Conservation (phyloP, 129 eudicot species). For the Centrapalus pauciflorus region DNA sequence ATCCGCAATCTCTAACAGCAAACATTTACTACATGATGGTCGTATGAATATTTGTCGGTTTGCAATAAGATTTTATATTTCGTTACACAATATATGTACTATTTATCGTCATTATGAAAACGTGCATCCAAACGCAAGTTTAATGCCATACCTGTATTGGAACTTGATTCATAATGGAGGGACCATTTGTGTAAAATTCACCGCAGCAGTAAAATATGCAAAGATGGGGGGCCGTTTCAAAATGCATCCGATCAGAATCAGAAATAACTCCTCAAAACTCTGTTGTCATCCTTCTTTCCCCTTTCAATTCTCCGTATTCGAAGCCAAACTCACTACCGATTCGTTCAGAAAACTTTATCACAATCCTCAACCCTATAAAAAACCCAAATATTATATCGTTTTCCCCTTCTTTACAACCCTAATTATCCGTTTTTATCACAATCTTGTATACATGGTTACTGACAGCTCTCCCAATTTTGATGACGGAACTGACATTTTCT, state of each 20-base stretch:
- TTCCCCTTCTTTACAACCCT: slow-evolving; percentile 17
- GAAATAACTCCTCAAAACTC: background rate
- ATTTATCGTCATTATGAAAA: too few species aligned
- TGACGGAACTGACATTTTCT: slow-evolving; percentile 25
- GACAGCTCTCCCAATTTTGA: slow-evolving; percentile 32
- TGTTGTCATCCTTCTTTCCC: slow-evolving; percentile 10
- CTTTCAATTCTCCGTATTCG: slow-evolving; percentile 23
- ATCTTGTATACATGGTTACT: slow-evolving; percentile 30
- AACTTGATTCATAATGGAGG: background rate
- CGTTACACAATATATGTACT: too few species aligned
- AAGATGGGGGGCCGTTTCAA: slow-evolving; percentile 19
- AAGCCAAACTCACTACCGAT: slow-evolving; percentile 8
- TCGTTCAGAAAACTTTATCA: slow-evolving; percentile 14
- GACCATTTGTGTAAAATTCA: slow-evolving; percentile 17
- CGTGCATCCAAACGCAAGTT: too few species aligned
- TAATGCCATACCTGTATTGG: too few species aligned
- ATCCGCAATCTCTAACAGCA: too few species aligned
- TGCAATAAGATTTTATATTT: too few species aligned
- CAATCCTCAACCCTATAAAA: background rate
- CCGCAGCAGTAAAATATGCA: slow-evolving; percentile 10
- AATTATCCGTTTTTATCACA: slow-evolving; percentile 9
- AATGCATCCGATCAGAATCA: slow-evolving; percentile 31
- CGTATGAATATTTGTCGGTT: too few species aligned
- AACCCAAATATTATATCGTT: background rate
- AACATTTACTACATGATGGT: too few species aligned